Percentiles rank a stretch among this genome's conserved stretches.
Conservation (phyloP, 768 basidiomycete species). For the Boletus rex-veris region DNA sequence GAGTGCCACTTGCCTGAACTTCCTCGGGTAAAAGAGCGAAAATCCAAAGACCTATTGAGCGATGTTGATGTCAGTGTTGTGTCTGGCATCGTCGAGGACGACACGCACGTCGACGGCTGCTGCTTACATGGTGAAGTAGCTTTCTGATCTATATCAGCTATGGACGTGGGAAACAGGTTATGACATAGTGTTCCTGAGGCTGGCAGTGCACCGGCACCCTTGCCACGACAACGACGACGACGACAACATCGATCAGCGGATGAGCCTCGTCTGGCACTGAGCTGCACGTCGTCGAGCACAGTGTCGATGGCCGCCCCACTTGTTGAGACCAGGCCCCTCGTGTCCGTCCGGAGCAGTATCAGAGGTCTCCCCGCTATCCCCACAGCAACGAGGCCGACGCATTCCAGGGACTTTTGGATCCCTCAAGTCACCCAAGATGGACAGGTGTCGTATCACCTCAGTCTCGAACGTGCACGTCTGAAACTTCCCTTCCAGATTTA, state of each 20-base stretch:
- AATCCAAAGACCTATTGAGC: slow-evolving; percentile 66
- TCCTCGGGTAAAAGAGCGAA: slow-evolving; percentile 23
- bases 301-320: slow-evolving; percentile 17
- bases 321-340: slow-evolving; percentile 3
- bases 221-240: slow-evolving; percentile 10
- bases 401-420: slow-evolving; percentile 81
- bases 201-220: slow-evolving; percentile 13
- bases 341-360: slow-evolving; percentile 18
- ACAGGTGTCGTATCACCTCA: slow-evolving; percentile 51
- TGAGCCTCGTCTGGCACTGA: neutral
- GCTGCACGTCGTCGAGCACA: slow-evolving; percentile 4
- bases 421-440: slow-evolving; percentile 79
- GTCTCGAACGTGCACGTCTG: neutral
- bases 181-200: slow-evolving; percentile 9
- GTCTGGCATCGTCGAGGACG: neutral
- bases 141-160: neutral
- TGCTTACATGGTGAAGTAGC: neutral
- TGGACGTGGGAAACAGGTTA: slow-evolving; percentile 11
- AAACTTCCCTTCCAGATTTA: slow-evolving; percentile 58
- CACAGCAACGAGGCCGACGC: neutral
- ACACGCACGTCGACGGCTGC: slow-evolving; percentile 36
- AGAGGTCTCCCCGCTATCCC: slow-evolving; percentile 32
- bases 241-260: slow-evolving; percentile 3
- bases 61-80: neutral
- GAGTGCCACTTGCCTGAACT: no score